Evolutionary conservation across 192 early-diverging fungal species (phyloP), one percentile per base, ranked within the genome.

Genomic region (Coemansia sp.): DNA sequence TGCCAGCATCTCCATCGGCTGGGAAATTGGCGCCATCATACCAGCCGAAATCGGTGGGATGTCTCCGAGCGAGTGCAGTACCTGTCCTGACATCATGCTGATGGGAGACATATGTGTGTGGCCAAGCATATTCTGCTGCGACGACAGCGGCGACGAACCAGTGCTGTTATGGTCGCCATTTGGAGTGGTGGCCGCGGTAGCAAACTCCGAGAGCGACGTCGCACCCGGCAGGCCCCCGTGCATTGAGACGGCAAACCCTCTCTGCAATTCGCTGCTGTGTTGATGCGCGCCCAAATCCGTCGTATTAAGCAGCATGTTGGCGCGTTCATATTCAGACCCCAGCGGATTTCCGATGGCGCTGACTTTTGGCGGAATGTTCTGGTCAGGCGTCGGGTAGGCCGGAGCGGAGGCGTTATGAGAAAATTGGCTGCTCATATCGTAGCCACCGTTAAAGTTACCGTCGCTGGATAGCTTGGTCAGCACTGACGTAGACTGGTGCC

Each of bases 101-200:
- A 40, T 31, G 2, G 67, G 67, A 5, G 67, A 69, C 10, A 60
- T 19, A 48, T 47, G 60, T 17, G 50, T 19, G 19, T 66, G 47
- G 40, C 57, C 40, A 2, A 61, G 28, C n/a, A 60, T 7, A 14
- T n/a, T 59, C 23, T 38, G 62, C 23, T 66, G 59, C 26, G 46
- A 22, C 42, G 64, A 62, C 12, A 36, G 14, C 2, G 74, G 68
- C 44, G 74, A 76, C 11, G 74, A 65, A 21, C 69, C 53, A 64
- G 67, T 63, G 26, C 48, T 49, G 55, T 42, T 50, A 36, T 51
- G 37, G 9, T 38, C 59, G 38, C 50, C 66, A 8, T 20, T 51
- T 2, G 68, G 59, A 5, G 64, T 68, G 21, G 58, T 52, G 1
- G 66, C 57, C 2, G 60, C 48, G 6, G 67, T 62, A 4, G 59